Percentiles rank a stretch among this genome's conserved stretches.
Evolutionary conservation across 192 early-diverging fungal genomes (phyloP).

Genomic region (Backusella sp.): DNA sequence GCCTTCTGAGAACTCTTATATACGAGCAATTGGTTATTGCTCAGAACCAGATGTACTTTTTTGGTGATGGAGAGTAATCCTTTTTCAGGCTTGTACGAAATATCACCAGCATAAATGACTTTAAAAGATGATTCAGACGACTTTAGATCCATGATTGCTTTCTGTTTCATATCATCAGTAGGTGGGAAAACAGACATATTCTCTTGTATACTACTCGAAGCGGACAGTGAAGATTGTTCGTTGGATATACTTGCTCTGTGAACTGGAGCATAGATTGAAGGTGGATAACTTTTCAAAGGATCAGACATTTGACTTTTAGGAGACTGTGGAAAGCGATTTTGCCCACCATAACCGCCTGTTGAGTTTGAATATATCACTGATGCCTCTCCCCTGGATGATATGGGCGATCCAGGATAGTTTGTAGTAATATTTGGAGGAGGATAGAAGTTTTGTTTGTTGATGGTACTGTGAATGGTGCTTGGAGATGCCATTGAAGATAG

Average conservation of each 20-base stretch:
- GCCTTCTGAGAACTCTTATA: slow-evolving; percentile 31
- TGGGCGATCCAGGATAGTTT: neutral
- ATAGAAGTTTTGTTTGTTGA: neutral
- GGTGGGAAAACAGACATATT: slow-evolving; percentile 7
- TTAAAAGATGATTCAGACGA: neutral
- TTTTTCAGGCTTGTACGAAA: slow-evolving; percentile 15
- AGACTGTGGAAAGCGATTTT: neutral
- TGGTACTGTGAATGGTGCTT: neutral
- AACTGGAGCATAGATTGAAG: neutral
- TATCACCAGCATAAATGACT: slow-evolving; percentile 26
- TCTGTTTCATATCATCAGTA: slow-evolving; percentile 13
- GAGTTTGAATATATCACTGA: neutral
- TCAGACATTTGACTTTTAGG: neutral
- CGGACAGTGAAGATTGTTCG: neutral
- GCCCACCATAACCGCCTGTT: neutral
- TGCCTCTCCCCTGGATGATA: neutral
- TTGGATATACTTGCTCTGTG: neutral
- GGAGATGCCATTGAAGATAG: neutral
- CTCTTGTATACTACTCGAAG: neutral
- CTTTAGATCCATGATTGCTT: neutral
- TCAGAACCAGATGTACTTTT: slow-evolving; percentile 30
- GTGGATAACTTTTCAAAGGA: neutral
- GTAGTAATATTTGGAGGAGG: neutral
- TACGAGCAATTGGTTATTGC: slow-evolving; percentile 25
- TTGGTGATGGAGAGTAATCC: slow-evolving; percentile 19